Percentiles rank a stretch among this genome's conserved stretches.
Conservation (phyloP, 768 basidiomycete genomes). For the Clitopilus passeckerianus region DNA sequence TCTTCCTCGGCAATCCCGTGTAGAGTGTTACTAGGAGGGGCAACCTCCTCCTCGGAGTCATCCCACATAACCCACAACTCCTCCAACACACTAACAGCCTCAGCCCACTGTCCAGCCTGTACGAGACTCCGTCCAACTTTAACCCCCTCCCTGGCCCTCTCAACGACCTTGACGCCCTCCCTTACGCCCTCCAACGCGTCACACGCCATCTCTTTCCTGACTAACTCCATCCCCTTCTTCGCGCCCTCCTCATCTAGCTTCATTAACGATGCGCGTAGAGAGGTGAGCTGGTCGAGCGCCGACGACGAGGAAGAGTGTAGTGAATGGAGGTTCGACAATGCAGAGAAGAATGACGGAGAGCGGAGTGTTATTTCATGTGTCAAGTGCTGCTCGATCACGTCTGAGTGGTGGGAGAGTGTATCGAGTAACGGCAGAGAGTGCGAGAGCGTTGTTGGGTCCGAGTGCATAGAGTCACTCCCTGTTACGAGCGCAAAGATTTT, state of each 20-base stretch:
- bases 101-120: constrained; percentile 83
- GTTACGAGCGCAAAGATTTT: constrained; percentile 74
- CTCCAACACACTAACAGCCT: constrained; percentile 74
- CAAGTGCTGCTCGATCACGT: constrained; percentile 92
- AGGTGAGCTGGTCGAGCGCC: constrained; percentile 71
- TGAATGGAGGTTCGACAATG: constrained; percentile 89
- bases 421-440: constrained; percentile 77
- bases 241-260: constrained; percentile 78
- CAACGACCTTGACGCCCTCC: constrained; percentile 59
- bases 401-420: constrained; percentile 86
- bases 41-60: constrained; percentile 4
- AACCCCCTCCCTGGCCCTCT: constrained; percentile 73
- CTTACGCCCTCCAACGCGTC: constrained; percentile 54
- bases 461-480: constrained; percentile 16
- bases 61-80: constrained; percentile 60
- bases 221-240: constrained; percentile 72
- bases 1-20: constrained; percentile 7
- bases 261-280: constrained; percentile 64
- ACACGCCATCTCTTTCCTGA: constrained; percentile 59
- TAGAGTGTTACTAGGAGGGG: neutral
- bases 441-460: constrained; percentile 59
- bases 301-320: constrained; percentile 85
- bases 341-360: constrained; percentile 93
- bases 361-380: constrained; percentile 88
- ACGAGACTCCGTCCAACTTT: constrained; percentile 69